phyloP scores from a whole-genome alignment of 768 basidiomycete genomes.

The Mycena latifolia region DNA sequence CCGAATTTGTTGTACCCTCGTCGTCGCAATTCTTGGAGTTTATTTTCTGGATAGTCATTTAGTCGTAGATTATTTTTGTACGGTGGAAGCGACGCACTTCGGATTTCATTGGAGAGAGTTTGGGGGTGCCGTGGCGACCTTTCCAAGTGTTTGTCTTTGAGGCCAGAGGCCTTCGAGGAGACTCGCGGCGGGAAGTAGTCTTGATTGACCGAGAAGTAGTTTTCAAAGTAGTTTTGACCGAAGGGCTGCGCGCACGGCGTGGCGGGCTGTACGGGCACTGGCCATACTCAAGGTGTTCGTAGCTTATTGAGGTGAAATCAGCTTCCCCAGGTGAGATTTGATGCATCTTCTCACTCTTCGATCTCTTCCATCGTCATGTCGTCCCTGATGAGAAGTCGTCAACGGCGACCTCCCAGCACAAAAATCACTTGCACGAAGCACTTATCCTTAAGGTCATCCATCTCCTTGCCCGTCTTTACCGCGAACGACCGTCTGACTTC shows the following conservation, averaged over 20 bases:
- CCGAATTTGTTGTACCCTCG: too few relatives aligned
- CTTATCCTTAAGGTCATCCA: background rate
- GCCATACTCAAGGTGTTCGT: background rate
- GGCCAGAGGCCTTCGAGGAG: background rate
- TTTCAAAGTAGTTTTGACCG: too few relatives aligned
- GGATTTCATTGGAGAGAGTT: too few relatives aligned
- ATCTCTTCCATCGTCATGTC: conserved; percentile 16
- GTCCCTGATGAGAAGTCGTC: background rate
- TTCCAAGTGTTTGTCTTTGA: too few relatives aligned
- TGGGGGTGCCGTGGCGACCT: too few relatives aligned
- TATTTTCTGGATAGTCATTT: too few relatives aligned
- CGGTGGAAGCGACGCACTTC: too few relatives aligned
- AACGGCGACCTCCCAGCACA: background rate
- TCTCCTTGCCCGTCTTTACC: background rate
- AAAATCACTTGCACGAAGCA: conserved; percentile 15
- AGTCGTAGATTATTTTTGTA: too few relatives aligned
- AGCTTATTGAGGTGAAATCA: background rate
- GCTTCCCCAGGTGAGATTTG: background rate
- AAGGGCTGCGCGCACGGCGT: too few relatives aligned
- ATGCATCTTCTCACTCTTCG: background rate
- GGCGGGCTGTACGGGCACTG: too few relatives aligned
- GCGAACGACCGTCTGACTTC: background rate
- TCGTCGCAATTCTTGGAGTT: too few relatives aligned
- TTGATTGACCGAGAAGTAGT: too few relatives aligned
- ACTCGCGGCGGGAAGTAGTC: background rate